Evolutionary conservation across 192 early-diverging fungal genomes (phyloP), one percentile per base, ranked within the genome.

Genomic region (Endogone sp.): DNA sequence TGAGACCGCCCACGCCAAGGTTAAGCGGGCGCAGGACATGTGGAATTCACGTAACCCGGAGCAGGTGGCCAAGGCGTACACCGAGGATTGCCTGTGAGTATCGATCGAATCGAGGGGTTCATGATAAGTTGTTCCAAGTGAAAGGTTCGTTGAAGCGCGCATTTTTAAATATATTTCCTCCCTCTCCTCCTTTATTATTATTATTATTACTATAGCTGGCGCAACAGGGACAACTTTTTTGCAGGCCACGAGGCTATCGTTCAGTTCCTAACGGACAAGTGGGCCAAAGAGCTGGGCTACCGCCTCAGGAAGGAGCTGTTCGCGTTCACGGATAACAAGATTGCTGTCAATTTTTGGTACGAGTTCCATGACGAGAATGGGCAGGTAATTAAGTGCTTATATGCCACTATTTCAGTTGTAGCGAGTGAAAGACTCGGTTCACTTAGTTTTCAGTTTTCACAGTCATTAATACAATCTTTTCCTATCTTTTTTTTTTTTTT

Each of bases 341-440:
- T 83, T 59, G 82, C 82, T 24, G 82, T 83, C 2, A 76, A 80
- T 60, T 83, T 82, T 54, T 80, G 73, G 80, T 83, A 83, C 54
- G 82, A 83, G 67, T 83, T 29, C 27, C 68, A 71, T 25, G 79
- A 82, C 63, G 62, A 79, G 29, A 26, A 66, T 2, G 44, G 37
- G 16, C 56, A 79, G 11, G 79, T 76, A 77, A n/a, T n/a, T n/a
- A n/a, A n/a, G n/a, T n/a, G n/a, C n/a, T n/a, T n/a, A n/a, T n/a
- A n/a, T n/a, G n/a, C n/a, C n/a, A n/a, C n/a, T n/a, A n/a, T n/a
- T n/a, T n/a, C n/a, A n/a, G n/a, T n/a, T n/a, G n/a, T n/a, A n/a
- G n/a, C n/a, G n/a, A n/a, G n/a, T n/a, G n/a, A n/a, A n/a, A n/a
- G n/a, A n/a, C n/a, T n/a, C n/a, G n/a, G n/a, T n/a, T n/a, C n/a